Evolutionary conservation across 306 rosid species (phyloP).

Genomic region (Pueraria montana): DNA sequence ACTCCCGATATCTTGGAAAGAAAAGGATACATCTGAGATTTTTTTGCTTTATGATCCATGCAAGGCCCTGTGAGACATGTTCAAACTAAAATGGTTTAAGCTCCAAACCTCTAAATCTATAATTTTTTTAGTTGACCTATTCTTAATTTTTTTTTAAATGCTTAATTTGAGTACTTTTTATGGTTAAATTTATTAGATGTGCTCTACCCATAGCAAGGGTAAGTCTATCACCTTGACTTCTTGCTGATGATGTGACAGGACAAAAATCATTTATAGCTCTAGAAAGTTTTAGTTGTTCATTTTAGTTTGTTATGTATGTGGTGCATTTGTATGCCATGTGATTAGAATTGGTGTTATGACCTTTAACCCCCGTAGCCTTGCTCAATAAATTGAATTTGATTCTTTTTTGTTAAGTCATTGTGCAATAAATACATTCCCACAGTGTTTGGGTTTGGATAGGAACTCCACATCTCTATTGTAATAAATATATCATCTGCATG

Average conservation of each 20-base stretch:
- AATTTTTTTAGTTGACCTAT: no score
- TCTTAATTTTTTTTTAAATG: no score
- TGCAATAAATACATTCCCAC: constrained; percentile 23
- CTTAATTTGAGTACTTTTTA: no score
- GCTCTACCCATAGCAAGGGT: no score
- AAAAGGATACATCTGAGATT: no score
- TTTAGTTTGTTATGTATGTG: neutral
- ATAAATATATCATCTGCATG: neutral
- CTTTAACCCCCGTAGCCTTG: neutral
- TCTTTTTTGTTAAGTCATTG: constrained; percentile 8
- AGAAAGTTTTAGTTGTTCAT: neutral
- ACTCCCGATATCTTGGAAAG: no score
- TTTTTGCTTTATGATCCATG: constrained; percentile 16
- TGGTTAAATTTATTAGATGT: no score
- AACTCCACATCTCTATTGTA: constrained; percentile 21
- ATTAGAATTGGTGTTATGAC: neutral
- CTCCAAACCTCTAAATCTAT: no score
- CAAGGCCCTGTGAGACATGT: no score
- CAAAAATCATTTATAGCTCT: neutral
- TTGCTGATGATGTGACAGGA: no score
- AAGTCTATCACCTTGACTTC: no score
- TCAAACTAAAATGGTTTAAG: no score
- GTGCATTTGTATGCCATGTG: neutral
- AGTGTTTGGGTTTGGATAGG: neutral
- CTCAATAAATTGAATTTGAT: constrained; percentile 8